Percentiles rank a stretch among this genome's conserved stretches.
These are phyloP conservation scores for Tetracladium maxilliforme DNA, from an alignment of 2,329 filamentous ascomycete genomes.

Conservation along the genomic window DNA sequence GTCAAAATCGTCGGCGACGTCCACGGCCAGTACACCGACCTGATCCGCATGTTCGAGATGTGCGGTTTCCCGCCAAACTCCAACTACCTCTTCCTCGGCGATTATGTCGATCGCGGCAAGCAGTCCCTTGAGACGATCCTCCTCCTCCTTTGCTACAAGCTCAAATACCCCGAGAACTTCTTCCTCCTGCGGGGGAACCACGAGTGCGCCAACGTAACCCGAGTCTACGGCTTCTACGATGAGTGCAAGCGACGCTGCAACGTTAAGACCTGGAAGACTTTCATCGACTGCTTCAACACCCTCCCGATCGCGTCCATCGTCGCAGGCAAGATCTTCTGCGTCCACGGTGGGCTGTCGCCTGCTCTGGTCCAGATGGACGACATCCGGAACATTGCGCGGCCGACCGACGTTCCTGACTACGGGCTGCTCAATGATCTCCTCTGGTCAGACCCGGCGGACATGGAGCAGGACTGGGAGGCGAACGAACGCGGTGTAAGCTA, in stretches of 20 bases:
- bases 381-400: conserved; percentile 87
- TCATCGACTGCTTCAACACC: conserved; percentile 92
- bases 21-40: conserved; percentile 89
- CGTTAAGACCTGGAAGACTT: conserved; percentile 96
- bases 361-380: conserved; percentile 95
- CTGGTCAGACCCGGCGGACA: conserved; percentile 96
- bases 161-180: conserved; percentile 96
- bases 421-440: conserved; percentile 87
- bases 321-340: conserved; percentile 93
- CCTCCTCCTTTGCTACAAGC: conserved; percentile 86
- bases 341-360: conserved; percentile 87
- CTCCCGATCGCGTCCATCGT: conserved; percentile 94
- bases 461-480: conserved; percentile 95
- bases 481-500: conserved; percentile 96
- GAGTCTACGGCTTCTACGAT: conserved; percentile 95
- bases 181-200: conserved; percentile 91
- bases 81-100: conserved; percentile 88
- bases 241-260: conserved; percentile 95
- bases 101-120: conserved; percentile 94
- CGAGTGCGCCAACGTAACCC: conserved; percentile 90
- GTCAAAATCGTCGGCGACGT: conserved; percentile 98
- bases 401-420: conserved; percentile 95
- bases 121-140: conserved; percentile 92
- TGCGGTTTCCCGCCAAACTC: conserved; percentile 86
- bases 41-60: conserved; percentile 97